A percentile compares a stretch with the other conserved stretches of the same genome.
Conservation (phyloP, 768 basidiomycete genomes). For the Tulasnella sp. region DNA sequence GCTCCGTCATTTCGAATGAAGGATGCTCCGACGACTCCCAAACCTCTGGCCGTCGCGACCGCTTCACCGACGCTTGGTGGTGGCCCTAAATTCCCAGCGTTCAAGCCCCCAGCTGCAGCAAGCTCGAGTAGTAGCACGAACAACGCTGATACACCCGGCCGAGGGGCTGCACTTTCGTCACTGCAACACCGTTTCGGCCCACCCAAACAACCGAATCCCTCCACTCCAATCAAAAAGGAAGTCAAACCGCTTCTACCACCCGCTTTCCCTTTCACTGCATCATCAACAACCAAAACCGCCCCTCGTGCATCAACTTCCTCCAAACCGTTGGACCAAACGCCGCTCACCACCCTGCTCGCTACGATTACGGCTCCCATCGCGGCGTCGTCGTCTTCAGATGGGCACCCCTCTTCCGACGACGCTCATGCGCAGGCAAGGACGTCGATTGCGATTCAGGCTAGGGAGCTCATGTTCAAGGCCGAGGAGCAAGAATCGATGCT, state of each 20-base stretch:
- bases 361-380: conserved; percentile 3
- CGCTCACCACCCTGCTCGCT: conserved; percentile 3
- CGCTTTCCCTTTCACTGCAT: not conserved
- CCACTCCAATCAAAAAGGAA: conserved; percentile 4
- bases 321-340: not conserved
- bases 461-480: conserved; percentile 8
- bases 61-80: not conserved
- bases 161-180: not conserved
- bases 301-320: not conserved
- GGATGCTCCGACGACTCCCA: not conserved
- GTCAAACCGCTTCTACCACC: conserved; percentile 1
- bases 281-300: not conserved
- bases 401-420: not conserved
- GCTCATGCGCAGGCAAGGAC: not conserved
- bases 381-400: not conserved
- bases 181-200: not conserved
- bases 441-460: not conserved
- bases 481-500: not conserved
- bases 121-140: not conserved
- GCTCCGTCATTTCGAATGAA: not conserved
- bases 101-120: not conserved
- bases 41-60: not conserved
- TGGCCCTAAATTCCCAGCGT: not conserved
- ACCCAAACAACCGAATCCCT: not conserved
- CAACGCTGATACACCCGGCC: not conserved